Base-by-base conservation (phyloP, 1,284 basidiomycete species). In the Anthracocystis walkeri region DNA sequence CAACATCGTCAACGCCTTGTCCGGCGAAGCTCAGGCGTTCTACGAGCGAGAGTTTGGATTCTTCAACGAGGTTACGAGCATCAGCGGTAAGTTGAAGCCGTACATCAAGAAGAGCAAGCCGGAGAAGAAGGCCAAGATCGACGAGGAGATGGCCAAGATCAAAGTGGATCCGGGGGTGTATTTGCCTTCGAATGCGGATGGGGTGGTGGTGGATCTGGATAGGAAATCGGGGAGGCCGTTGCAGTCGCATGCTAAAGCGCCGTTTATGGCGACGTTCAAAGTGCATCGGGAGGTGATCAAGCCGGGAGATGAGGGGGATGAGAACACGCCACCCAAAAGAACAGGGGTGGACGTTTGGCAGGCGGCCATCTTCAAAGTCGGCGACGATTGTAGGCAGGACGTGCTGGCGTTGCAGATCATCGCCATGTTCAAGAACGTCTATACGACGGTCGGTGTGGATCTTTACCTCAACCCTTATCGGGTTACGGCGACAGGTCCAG, bases 181-280 rank as follows among this genome's bases (percentile, higher is more conserved):
- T 85, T 88, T 99, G 44, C 97, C 97, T 0, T 95, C 93, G 84
- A 99, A 99, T 83, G 96, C 97, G 0, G 97, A 99, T 82, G 96
- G 97, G 51, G 89, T 92, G 38, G 95, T 99, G 8, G 90, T 99
- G 25, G 97, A 98, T 83, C 91, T 99, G 67, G 96, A 99, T 86
- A 93, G 97, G 83, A 94, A 93, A 83, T 97, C 95, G 12, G 97
- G 97, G 1, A 89, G 97, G 25, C 97, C 97, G 2, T 87, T 99
- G 40, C 97, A 99, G 86, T 94, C 92, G 84, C 97, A 99, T 81
- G 97, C 97, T 7, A 99, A 99, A 89, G 95, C 97, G 5, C 97
- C 97, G 0, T 99, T 99, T 87, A 99, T 99, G 97, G 97, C 97
- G 0, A 98, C 97, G 0, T 99, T 99, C 89, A 97, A 96, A 88